These are phyloP conservation scores for Phytophthora vignae DNA, from an alignment of 352 stramenopile species.

Conservation along the genomic window DNA sequence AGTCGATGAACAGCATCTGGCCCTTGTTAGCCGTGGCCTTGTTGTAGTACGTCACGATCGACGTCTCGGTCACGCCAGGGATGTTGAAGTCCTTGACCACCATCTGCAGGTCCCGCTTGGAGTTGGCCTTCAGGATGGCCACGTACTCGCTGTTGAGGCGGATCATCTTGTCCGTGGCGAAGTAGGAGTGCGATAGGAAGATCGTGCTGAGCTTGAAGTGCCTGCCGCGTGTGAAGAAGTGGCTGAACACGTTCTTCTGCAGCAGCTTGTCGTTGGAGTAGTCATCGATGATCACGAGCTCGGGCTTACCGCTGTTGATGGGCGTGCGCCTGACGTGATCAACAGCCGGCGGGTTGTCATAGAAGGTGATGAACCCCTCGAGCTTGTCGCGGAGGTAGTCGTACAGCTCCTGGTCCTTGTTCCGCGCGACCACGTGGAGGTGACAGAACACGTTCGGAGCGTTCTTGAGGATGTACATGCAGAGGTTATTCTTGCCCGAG, in stretches of 20 bases:
- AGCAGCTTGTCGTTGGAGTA: conserved; percentile 21
- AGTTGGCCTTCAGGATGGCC: conserved; percentile 20
- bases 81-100: conserved; percentile 27
- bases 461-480: conserved; percentile 1
- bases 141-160: background rate
- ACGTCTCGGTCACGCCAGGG: background rate
- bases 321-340: conserved; percentile 15
- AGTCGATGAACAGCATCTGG: conserved; percentile 16
- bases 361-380: conserved; percentile 19
- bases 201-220: conserved; percentile 19
- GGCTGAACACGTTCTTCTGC: conserved; percentile 12
- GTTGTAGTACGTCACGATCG: conserved; percentile 7
- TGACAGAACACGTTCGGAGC: conserved; percentile 7
- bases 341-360: conserved; percentile 9
- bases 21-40: conserved; percentile 1
- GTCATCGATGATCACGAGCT: conserved; percentile 33
- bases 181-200: conserved; percentile 1
- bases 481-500: conserved; percentile 15
- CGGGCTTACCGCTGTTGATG: conserved; percentile 16
- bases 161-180: background rate
- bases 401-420: conserved; percentile 28
- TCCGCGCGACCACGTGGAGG: conserved; percentile 20
- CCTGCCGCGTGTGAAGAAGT: background rate
- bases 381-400: conserved; percentile 33
- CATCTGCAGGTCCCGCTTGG: conserved; percentile 27